phyloP scores from a whole-genome alignment of 805 yeast genomes.

The Clavispora fructus region DNA sequence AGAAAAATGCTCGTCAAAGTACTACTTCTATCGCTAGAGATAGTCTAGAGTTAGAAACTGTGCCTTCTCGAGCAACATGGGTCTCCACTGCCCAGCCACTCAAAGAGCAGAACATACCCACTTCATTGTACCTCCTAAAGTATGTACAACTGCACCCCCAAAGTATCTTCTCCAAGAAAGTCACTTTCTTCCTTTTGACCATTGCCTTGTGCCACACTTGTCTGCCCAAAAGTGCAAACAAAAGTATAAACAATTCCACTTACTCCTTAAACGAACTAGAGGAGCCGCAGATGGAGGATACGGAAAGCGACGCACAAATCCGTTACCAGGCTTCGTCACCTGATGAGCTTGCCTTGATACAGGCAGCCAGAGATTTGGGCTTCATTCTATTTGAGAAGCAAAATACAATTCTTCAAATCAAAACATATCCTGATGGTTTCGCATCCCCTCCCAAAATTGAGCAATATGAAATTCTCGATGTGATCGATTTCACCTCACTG shows the following conservation, averaged over 20 bases:
- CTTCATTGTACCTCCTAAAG: slow-evolving; percentile 59
- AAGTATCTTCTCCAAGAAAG: slow-evolving; percentile 62
- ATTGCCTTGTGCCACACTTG: slow-evolving; percentile 89
- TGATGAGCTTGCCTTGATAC: slow-evolving; percentile 88
- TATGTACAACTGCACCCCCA: slow-evolving; percentile 71
- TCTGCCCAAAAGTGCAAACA: slow-evolving; percentile 43
- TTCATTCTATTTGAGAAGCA: slow-evolving; percentile 72
- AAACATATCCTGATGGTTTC: slow-evolving; percentile 81
- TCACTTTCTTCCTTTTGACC: slow-evolving; percentile 72
- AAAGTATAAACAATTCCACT: slow-evolving; percentile 8
- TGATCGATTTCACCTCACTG: slow-evolving; percentile 78
- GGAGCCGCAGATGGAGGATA: slow-evolving; percentile 3
- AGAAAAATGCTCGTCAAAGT: slow-evolving; percentile 12
- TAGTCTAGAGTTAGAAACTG: slow-evolving; percentile 25
- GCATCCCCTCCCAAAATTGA: slow-evolving; percentile 60
- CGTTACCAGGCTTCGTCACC: slow-evolving; percentile 94
- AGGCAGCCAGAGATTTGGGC: slow-evolving; percentile 95
- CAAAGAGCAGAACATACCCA: slow-evolving; percentile 36
- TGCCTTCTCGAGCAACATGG: slow-evolving; percentile 34
- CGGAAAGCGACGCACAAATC: slow-evolving; percentile 41
- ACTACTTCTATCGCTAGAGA: slow-evolving; percentile 31
- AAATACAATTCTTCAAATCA: slow-evolving; percentile 54
- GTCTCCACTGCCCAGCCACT: slow-evolving; percentile 45
- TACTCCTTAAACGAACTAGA: slow-evolving; percentile 18
- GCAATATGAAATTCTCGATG: slow-evolving; percentile 68